Conservation (phyloP, 352 stramenopile species). For the Phytophthora fragariaefolia region DNA sequence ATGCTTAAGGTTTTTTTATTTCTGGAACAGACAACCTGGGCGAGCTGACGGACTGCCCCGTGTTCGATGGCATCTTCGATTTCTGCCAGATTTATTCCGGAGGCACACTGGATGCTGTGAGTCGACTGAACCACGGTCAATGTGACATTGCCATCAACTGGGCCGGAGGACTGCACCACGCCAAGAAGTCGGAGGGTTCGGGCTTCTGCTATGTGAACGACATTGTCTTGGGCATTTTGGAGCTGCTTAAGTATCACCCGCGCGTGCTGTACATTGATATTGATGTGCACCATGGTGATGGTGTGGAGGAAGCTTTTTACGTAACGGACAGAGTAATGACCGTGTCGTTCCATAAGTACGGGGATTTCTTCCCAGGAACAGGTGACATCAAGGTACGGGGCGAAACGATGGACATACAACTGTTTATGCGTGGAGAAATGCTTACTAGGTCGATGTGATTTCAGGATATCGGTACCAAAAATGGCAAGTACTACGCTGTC, state of each 20-base stretch:
- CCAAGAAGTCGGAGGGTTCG: constrained; percentile 97
- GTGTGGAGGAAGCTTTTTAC: constrained; percentile 97
- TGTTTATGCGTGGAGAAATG: no score
- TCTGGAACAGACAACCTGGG: constrained; percentile 92
- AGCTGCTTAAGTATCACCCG: constrained; percentile 97
- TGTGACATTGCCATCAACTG: constrained; percentile 99
- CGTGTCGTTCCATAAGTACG: constrained; percentile 99
- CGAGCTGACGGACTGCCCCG: constrained; percentile 97
- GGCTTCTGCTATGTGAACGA: constrained; percentile 99
- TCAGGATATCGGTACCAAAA: constrained; percentile 95
- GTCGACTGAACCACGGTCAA: constrained; percentile 95
- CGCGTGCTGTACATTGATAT: constrained; percentile 99
- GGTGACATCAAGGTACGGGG: constrained; percentile 83
- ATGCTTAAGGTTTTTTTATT: constrained; percentile 7
- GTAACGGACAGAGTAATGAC: constrained; percentile 99
- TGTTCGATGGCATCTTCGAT: constrained; percentile 99
- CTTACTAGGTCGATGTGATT: no score
- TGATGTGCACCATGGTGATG: constrained; percentile 99
- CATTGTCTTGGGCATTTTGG: constrained; percentile 98
- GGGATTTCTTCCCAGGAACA: constrained; percentile 99
- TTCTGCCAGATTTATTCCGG: constrained; percentile 98
- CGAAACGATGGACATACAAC: neutral
- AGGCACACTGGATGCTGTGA: constrained; percentile 96
- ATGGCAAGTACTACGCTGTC: constrained; percentile 95
- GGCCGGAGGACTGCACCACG: constrained; percentile 97